Base-by-base conservation (phyloP, 169 alveolate genomes). In the Plasmodium berghei region DNA sequence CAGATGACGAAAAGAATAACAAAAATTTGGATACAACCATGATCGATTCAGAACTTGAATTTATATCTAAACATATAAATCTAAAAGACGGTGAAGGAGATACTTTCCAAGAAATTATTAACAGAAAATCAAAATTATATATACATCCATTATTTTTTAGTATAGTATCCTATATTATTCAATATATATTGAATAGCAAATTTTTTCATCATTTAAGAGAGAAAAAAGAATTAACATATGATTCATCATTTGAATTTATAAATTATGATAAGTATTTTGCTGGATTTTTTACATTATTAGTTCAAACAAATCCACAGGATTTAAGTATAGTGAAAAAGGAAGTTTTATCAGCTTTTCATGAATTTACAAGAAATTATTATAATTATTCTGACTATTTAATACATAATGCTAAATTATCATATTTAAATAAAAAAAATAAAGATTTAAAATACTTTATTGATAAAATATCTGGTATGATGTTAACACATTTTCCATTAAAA, bases 141-240 rank as follows among this genome's bases (percentile, higher is more conserved):
- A 48, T 87, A 66, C 73, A 56, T 77, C 74, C 92, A 10, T 10
- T 87, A 45, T 83, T 83, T 48, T 83, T 83, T 72, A 55, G 45
- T 26, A 71, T 58, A 52, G 75, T 83, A 55, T 73, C 88, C 1
- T 73, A 74, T 70, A 49, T 73, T 18, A 74, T 74, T 49, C 88
- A 87, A 48, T 87, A 74, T 59, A 63, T 87, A 16, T 59, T 87
- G 61, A 73, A 73, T 49, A 74, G 87, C 28, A 73, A 87, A 66
- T 54, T 87, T 28, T 73, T 87, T 73, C 92, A 80, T 48, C 85
- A 93, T 90, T 85, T 95, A 28, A 87, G 97, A 59, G 95, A 95
- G 42, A 95, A 94, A 90, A 92, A 94, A 88, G 94, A 95, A 62
- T 77, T 95, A 87, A 95, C 97, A 28, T 95, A 95, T 73, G 97